These are phyloP conservation scores for Hypoxylon sp. DNA, from an alignment of 2,329 filamentous ascomycete genomes.

Conservation along the genomic window DNA sequence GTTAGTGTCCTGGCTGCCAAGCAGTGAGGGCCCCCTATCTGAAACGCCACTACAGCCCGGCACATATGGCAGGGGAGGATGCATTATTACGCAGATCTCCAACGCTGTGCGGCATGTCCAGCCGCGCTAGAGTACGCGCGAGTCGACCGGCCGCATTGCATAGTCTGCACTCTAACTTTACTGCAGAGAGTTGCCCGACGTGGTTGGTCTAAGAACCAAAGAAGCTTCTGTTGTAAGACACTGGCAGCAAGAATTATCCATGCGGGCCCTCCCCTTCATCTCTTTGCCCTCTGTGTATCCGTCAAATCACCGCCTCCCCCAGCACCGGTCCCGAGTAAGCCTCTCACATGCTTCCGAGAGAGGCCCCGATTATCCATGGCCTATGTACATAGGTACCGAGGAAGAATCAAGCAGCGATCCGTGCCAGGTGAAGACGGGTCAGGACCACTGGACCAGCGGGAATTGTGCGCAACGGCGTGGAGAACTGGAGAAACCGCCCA, in stretches of 20 bases:
- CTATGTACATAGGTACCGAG: no score
- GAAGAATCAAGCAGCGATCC: conserved; percentile 14
- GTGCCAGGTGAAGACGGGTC: conserved; percentile 31
- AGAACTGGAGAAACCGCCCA: conserved; percentile 19
- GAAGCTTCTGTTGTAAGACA: conserved; percentile 40
- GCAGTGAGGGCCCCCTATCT: conserved; percentile 29
- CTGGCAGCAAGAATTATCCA: conserved; percentile 34
- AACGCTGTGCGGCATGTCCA: conserved; percentile 38
- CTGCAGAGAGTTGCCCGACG: conserved; percentile 17
- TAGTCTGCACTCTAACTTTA: conserved; percentile 26
- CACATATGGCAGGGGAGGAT: conserved; percentile 27
- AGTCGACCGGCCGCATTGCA: conserved; percentile 26
- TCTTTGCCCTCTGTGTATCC: conserved; percentile 32
- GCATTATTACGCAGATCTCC: conserved; percentile 29
- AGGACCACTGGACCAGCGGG: conserved; percentile 6
- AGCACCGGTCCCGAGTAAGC: conserved; percentile 24
- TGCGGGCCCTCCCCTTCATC: conserved; percentile 36
- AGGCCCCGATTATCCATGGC: conserved; percentile 32
- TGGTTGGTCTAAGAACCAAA: conserved; percentile 35
- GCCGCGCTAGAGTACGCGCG: conserved; percentile 37
- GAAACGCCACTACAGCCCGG: conserved; percentile 32
- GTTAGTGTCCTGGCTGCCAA: neutral
- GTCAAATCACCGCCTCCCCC: conserved; percentile 33
- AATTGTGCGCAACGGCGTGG: conserved; percentile 30
- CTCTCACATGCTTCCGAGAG: conserved; percentile 42